Evolutionary conservation across 345 rosid species (phyloP).

Genomic region (Eucalyptus victrix): DNA sequence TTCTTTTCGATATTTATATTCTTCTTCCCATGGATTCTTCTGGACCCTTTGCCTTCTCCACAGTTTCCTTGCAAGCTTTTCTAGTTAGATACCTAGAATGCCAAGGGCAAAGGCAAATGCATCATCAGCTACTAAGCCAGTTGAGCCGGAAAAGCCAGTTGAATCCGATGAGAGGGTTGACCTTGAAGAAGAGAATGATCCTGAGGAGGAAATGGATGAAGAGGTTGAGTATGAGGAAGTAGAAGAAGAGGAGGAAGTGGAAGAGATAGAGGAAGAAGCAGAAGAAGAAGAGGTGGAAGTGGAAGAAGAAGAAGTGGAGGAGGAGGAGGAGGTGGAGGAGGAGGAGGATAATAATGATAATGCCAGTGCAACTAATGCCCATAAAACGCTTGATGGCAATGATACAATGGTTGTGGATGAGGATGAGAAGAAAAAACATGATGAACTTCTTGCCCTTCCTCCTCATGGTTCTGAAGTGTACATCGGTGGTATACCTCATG

Average conservation of each 20-base stretch:
- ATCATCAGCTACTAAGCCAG: constrained; percentile 25
- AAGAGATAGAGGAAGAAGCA: constrained; percentile 37
- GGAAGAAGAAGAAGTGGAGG: constrained; percentile 43
- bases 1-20: constrained; percentile 52
- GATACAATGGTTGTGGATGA: constrained; percentile 26
- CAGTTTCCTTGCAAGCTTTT: constrained; percentile 77
- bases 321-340: constrained; percentile 34
- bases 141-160: constrained; percentile 35
- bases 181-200: constrained; percentile 57
- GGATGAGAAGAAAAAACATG: constrained; percentile 47
- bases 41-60: constrained; percentile 77
- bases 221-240: constrained; percentile 74
- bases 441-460: constrained; percentile 75
- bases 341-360: constrained; percentile 4
- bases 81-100: constrained; percentile 66
- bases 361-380: constrained; percentile 2
- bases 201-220: constrained; percentile 65
- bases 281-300: constrained; percentile 21
- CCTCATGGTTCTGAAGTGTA: constrained; percentile 94
- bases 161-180: constrained; percentile 64
- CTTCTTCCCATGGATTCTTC: constrained; percentile 79
- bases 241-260: constrained; percentile 57
- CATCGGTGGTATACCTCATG: constrained; percentile 72
- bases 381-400: neutral
- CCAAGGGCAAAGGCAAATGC: constrained; percentile 59